phyloP scores from a whole-genome alignment of 768 basidiomycete genomes.

The Naematelia encephala region DNA sequence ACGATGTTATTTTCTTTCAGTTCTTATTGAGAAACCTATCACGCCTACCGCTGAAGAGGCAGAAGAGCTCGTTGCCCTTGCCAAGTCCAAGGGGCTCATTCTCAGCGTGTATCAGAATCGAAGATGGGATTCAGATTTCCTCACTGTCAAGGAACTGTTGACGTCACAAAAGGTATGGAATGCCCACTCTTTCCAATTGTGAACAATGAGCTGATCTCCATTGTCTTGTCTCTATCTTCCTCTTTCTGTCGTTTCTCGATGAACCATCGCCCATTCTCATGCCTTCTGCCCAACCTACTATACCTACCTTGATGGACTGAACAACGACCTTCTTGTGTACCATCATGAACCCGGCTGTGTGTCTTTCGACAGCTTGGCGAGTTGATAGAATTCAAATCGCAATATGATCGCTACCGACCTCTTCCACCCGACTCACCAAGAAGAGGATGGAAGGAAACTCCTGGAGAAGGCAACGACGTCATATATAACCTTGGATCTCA shows the following conservation, averaged over 20 bases:
- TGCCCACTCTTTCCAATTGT: background rate
- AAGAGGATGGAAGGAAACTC: constrained; percentile 67
- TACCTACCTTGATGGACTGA: too few species aligned
- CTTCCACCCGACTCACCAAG: constrained; percentile 28
- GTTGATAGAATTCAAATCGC: constrained; percentile 35
- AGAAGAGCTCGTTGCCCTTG: constrained; percentile 30
- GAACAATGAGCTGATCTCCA: too few species aligned
- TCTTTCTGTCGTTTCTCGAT: background rate
- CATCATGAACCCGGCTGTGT: too few species aligned
- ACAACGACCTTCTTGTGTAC: too few species aligned
- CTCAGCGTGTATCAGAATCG: constrained; percentile 46
- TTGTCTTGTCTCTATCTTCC: background rate
- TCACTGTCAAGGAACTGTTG: constrained; percentile 40
- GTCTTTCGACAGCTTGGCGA: constrained; percentile 53
- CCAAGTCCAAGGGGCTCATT: constrained; percentile 29
- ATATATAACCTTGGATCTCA: constrained; percentile 78
- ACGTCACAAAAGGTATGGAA: constrained; percentile 45
- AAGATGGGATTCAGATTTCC: constrained; percentile 47
- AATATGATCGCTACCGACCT: constrained; percentile 60
- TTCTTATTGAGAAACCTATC: constrained; percentile 45
- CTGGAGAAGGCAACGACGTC: constrained; percentile 62
- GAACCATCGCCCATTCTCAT: too few species aligned
- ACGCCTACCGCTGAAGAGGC: constrained; percentile 33
- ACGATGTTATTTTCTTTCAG: constrained; percentile 43
- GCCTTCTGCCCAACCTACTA: too few species aligned